phyloP scores from a whole-genome alignment of 495 filamentous ascomycete species.

The Hypoxylon subgilvum region DNA sequence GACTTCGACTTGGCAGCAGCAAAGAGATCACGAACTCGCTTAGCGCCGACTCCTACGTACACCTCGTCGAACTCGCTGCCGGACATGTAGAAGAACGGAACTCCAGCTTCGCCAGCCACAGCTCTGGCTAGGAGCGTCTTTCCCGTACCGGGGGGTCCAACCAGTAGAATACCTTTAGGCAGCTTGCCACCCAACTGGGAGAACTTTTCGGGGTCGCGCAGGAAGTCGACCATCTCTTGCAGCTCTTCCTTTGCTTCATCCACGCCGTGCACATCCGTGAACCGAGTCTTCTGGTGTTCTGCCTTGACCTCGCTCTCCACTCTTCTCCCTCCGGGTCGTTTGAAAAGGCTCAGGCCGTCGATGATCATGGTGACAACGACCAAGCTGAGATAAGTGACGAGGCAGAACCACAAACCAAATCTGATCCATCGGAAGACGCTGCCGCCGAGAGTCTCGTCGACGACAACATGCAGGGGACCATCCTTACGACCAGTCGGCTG shows the following conservation, averaged over 20 bases:
- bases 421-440: conserved; percentile 88
- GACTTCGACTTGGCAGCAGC: conserved; percentile 82
- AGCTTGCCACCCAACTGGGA: conserved; percentile 91
- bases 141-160: conserved; percentile 95
- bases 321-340: conserved; percentile 71
- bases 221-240: conserved; percentile 93
- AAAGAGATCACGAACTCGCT: conserved; percentile 97
- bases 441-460: conserved; percentile 85
- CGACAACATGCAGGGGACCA: conserved; percentile 87
- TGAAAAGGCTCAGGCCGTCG: conserved; percentile 76
- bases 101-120: conserved; percentile 94
- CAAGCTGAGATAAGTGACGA: conserved; percentile 75
- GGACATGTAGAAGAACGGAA: conserved; percentile 99
- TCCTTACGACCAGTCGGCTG: conserved; percentile 69
- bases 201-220: conserved; percentile 90
- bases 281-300: conserved; percentile 87
- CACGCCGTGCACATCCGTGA: conserved; percentile 94
- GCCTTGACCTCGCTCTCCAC: conserved; percentile 82
- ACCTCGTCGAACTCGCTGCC: conserved; percentile 98
- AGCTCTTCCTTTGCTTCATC: conserved; percentile 98
- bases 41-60: conserved; percentile 96
- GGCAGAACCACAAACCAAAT: conserved; percentile 76
- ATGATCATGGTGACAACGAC: conserved; percentile 78
- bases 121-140: conserved; percentile 97
- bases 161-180: conserved; percentile 93